phyloP scores from a whole-genome alignment of 2,329 filamentous ascomycete genomes.

The Cyclaneusma minus region DNA sequence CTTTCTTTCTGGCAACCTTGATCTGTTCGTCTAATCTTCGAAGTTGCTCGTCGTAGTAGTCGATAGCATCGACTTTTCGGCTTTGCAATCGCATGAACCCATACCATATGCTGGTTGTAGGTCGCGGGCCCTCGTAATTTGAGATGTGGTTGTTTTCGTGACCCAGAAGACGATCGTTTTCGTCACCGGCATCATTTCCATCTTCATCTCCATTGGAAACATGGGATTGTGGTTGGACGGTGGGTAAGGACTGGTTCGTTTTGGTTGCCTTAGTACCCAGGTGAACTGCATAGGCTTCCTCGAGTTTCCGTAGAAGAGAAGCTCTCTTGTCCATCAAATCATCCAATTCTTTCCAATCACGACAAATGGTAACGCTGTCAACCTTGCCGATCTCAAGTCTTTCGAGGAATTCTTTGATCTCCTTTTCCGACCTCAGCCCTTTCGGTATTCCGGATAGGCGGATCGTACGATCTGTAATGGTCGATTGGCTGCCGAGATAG shows the following conservation, averaged over 20 bases:
- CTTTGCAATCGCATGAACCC: slow-evolving; percentile 59
- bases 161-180: slow-evolving; percentile 44
- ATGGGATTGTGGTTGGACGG: slow-evolving; percentile 23
- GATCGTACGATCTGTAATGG: slow-evolving; percentile 91
- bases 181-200: slow-evolving; percentile 32
- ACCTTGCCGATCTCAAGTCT: slow-evolving; percentile 80
- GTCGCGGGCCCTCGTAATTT: slow-evolving; percentile 33
- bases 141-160: slow-evolving; percentile 21
- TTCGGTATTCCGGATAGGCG: slow-evolving; percentile 75
- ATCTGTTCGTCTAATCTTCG: slow-evolving; percentile 67
- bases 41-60: slow-evolving; percentile 84
- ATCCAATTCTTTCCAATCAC: slow-evolving; percentile 76
- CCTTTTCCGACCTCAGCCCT: slow-evolving; percentile 64
- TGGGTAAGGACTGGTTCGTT: slow-evolving; percentile 29
- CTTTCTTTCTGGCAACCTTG: slow-evolving; percentile 49
- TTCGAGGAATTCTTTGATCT: slow-evolving; percentile 77
- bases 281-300: slow-evolving; percentile 70
- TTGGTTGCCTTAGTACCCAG: slow-evolving; percentile 40
- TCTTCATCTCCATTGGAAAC: slow-evolving; percentile 23
- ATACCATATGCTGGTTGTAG: slow-evolving; percentile 61
- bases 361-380: slow-evolving; percentile 72
- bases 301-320: slow-evolving; percentile 52
- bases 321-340: slow-evolving; percentile 53
- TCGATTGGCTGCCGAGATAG: slow-evolving; percentile 84
- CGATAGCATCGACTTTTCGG: slow-evolving; percentile 72